Percentiles rank a stretch among this genome's conserved stretches.
phyloP scores from a whole-genome alignment of 1,284 basidiomycete genomes.

The Vanrija humicola region DNA sequence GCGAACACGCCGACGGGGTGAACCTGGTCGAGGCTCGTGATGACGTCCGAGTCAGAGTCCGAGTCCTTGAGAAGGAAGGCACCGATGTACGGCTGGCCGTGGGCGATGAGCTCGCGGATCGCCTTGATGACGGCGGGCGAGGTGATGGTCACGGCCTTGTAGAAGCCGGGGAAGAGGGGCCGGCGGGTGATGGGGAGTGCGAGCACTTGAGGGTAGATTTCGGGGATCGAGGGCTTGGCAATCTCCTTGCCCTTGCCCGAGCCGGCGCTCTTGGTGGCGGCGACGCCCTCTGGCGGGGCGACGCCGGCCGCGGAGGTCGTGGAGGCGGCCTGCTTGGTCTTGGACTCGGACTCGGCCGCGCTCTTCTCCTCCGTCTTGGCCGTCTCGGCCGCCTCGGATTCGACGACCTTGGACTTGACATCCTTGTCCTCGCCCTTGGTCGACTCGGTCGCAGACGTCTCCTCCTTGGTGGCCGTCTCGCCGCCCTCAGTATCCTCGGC shows the following conservation, averaged over 20 bases:
- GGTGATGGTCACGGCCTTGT: constrained; percentile 91
- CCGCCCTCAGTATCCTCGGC: constrained; percentile 3
- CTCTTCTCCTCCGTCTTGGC: constrained; percentile 4
- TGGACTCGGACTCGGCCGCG: not conserved
- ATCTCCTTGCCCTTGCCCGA: constrained; percentile 34
- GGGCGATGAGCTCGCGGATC: constrained; percentile 93
- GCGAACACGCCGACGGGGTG: constrained; percentile 95
- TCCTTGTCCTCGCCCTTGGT: constrained; percentile 10
- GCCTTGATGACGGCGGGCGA: constrained; percentile 89
- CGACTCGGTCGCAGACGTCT: constrained; percentile 18
- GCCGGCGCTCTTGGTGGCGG: constrained; percentile 13
- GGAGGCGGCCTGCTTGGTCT: not conserved
- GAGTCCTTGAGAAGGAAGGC: constrained; percentile 97
- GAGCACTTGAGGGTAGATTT: constrained; percentile 88
- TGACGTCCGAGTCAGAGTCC: constrained; percentile 86
- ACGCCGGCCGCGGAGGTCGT: not conserved
- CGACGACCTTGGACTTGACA: not conserved
- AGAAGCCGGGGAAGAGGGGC: constrained; percentile 95
- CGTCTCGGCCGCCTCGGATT: not conserved
- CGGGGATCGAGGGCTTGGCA: constrained; percentile 74
- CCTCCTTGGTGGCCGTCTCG: constrained; percentile 7
- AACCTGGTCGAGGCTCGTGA: constrained; percentile 81
- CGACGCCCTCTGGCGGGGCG: constrained; percentile 6
- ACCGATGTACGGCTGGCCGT: constrained; percentile 95
- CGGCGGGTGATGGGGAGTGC: constrained; percentile 93